A percentile compares a stretch with the other conserved stretches of the same genome.
phyloP scores from a whole-genome alignment of 352 stramenopile species.

The Plasmopara halstedii region DNA sequence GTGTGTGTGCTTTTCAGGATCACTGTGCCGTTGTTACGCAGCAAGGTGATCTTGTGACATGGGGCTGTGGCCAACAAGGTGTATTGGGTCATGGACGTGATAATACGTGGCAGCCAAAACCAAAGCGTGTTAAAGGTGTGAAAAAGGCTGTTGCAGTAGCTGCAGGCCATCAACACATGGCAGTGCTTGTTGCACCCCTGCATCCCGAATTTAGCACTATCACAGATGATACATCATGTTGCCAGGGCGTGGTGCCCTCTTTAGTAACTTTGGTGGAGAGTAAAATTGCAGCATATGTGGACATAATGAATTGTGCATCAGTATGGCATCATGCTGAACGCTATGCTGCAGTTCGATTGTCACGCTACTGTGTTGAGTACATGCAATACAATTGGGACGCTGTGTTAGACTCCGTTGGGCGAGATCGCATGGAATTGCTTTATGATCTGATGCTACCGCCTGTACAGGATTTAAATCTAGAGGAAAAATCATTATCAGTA shows the following conservation, averaged over 20 bases:
- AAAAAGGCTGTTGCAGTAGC: slow-evolving; percentile 66
- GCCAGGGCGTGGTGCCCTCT: slow-evolving; percentile 5
- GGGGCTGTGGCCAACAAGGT: slow-evolving; percentile 61
- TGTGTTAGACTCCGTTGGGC: slow-evolving; percentile 50
- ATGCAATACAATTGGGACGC: slow-evolving; percentile 71
- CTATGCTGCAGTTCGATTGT: slow-evolving; percentile 36
- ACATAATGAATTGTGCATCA: slow-evolving; percentile 49
- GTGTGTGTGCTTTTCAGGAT: slow-evolving; percentile 65
- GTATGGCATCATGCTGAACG: slow-evolving; percentile 56
- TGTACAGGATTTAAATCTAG: slow-evolving; percentile 11
- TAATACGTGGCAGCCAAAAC: slow-evolving; percentile 70
- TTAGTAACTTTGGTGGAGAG: slow-evolving; percentile 40
- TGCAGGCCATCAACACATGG: slow-evolving; percentile 69
- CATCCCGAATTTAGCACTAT: slow-evolving; percentile 18
- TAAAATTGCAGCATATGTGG: slow-evolving; percentile 39
- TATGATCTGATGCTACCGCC: slow-evolving; percentile 58
- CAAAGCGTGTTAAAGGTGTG: slow-evolving; percentile 64
- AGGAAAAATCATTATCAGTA: slow-evolving; percentile 8
- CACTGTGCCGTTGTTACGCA: slow-evolving; percentile 68
- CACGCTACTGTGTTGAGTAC: slow-evolving; percentile 47
- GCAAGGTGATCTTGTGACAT: slow-evolving; percentile 62
- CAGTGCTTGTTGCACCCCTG: slow-evolving; percentile 49
- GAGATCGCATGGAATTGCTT: slow-evolving; percentile 49
- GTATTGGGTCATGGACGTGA: slow-evolving; percentile 60
- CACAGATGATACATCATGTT: not conserved